phyloP scores from a whole-genome alignment of 2,329 filamentous ascomycete species.

The Colletotrichum paranaense region DNA sequence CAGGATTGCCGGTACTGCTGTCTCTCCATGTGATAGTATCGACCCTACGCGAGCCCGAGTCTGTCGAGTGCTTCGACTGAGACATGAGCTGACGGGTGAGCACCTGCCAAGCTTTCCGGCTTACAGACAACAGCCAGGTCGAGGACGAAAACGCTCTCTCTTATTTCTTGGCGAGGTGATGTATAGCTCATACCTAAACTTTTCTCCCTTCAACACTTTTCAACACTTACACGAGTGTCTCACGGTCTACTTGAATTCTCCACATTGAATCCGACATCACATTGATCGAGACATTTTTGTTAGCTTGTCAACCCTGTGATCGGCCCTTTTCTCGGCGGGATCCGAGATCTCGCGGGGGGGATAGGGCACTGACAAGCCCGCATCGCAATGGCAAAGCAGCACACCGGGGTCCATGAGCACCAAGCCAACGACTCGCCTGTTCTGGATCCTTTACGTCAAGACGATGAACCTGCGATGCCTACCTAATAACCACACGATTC shows the following conservation, averaged over 20 bases:
- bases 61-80: not conserved
- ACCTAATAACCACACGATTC: too few relatives aligned
- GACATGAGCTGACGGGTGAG: not conserved
- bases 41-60: too few relatives aligned
- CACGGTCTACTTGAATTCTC: not conserved
- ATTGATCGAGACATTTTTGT: not conserved
- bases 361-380: not conserved
- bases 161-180: not conserved
- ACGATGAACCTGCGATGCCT: too few relatives aligned
- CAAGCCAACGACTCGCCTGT: not conserved
- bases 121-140: not conserved
- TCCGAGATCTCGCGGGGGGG: not conserved
- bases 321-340: constrained; percentile 2
- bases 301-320: constrained; percentile 2
- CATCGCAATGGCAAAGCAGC: not conserved
- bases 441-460: too few relatives aligned
- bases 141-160: not conserved
- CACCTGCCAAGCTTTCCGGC: not conserved
- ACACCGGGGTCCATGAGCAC: not conserved
- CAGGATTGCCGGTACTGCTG: too few relatives aligned
- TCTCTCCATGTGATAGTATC: too few relatives aligned
- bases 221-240: not conserved
- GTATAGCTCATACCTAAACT: not conserved
- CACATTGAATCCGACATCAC: not conserved
- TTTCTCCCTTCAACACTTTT: not conserved